Evolutionary conservation across 495 filamentous ascomycete species (phyloP), one percentile per base, ranked within the genome.

Genomic region (Lepidopterella palustris): DNA sequence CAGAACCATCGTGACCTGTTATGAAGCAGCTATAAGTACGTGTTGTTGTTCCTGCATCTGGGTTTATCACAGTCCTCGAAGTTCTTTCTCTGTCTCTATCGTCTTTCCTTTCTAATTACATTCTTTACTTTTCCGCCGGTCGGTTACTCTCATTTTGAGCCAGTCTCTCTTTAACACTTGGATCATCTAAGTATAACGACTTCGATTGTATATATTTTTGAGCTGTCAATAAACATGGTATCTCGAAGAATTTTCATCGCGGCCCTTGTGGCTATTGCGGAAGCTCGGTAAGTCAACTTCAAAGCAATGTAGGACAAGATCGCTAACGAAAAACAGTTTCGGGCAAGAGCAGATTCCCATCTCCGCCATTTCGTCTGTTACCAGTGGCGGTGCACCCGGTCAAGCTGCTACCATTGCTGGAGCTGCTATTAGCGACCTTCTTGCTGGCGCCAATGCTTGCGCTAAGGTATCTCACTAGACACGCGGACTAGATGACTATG

Each of bases 391-490:
- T 24, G 65, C 72, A 26, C 71, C 80, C 1, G 81, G 81, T 13
- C 68, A 74, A 52, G 82, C 82, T 27, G 74, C 74, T 23, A 84
- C 82, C 39, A 77, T 85, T 20, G 77, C 77, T 6, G 40, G 78
- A 70, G 28, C 71, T 74, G 74, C 77, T n/a, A 77, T 81, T 26
- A 74, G 76, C 55, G 76, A 79, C 9, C 69, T 84, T 10, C 76
- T 84, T 21, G 82, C 74, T 29, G 82, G 74, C 42, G 79, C 82
- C 31, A 79, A 82, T 62, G 76, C 82, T 13, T 84, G 82, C 60
- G 80, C 67, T 59, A 83, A 83, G 71, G 76, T 79, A 54, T 53
- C 65, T 53, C 20, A 25, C 47, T 25, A 42, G 3, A 25, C 21
- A 18, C 3, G 13, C 23, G 15, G n/a, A 6, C 2, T 39, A 35